A percentile compares a stretch with the other conserved stretches of the same genome.
Conservation (phyloP, 352 stramenopile species). For the Phytophthora niederhauseri region DNA sequence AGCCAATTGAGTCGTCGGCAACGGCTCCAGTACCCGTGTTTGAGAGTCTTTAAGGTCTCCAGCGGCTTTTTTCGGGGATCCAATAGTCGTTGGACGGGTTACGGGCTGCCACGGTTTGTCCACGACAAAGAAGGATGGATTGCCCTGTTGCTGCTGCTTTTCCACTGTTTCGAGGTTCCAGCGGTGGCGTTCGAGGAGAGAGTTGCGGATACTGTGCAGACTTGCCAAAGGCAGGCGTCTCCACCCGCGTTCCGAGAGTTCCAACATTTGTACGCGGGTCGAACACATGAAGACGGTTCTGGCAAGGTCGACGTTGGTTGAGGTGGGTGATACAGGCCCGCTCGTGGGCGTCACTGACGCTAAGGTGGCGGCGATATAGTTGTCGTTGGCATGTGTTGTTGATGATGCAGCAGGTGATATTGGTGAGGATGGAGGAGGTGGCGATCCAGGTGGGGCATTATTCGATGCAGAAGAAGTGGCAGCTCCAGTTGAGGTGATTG, state of each 20-base stretch:
- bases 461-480: conserved; percentile 4
- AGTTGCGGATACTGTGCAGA: conserved; percentile 51
- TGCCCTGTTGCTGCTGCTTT: conserved; percentile 40
- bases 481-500: conserved; percentile 12
- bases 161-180: conserved; percentile 54
- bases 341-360: conserved; percentile 22
- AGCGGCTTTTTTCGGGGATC: conserved; percentile 4
- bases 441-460: not conserved
- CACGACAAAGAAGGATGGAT: conserved; percentile 36
- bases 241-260: conserved; percentile 72
- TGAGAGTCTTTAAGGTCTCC: conserved; percentile 17
- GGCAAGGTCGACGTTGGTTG: conserved; percentile 31
- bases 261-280: conserved; percentile 61
- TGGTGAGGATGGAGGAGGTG: conserved; percentile 6
- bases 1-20: conserved; percentile 49
- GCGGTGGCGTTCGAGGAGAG: conserved; percentile 58
- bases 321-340: not conserved
- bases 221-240: conserved; percentile 50
- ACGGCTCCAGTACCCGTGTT: conserved; percentile 30
- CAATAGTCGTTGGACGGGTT: conserved; percentile 11
- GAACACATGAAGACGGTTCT: conserved; percentile 68
- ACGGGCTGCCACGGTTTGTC: conserved; percentile 64
- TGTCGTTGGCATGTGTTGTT: conserved; percentile 7
- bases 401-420: conserved; percentile 14
- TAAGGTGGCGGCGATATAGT: conserved; percentile 33